phyloP scores from a whole-genome alignment of 108 stramenopile species.

The Nitzschia sp. region DNA sequence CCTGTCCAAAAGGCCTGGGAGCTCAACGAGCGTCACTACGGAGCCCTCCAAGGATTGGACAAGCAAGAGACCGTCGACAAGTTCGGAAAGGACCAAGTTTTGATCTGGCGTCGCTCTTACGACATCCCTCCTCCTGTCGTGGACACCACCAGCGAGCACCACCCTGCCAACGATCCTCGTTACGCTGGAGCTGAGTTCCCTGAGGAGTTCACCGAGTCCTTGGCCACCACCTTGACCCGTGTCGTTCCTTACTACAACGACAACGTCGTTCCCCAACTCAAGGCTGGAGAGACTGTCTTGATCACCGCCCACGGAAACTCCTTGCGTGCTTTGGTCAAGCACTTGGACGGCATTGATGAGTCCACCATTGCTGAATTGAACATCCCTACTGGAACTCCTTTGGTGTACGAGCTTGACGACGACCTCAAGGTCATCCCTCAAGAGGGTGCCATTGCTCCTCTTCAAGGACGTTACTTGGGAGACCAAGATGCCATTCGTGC shows the following conservation, averaged over 20 bases:
- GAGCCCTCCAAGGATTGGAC: conserved; percentile 85
- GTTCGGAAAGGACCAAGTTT: conserved; percentile 90
- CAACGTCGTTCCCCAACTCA: conserved; percentile 74
- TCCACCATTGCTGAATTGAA: conserved; percentile 81
- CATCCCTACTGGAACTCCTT: conserved; percentile 89
- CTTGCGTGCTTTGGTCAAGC: conserved; percentile 88
- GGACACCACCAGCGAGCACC: conserved; percentile 61
- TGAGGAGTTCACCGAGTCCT: conserved; percentile 76
- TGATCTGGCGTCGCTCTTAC: conserved; percentile 87
- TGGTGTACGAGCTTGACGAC: conserved; percentile 89
- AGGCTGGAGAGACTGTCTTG: conserved; percentile 74
- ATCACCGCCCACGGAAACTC: conserved; percentile 93
- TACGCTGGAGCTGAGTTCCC: conserved; percentile 59
- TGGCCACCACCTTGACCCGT: conserved; percentile 86
- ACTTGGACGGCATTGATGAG: conserved; percentile 85
- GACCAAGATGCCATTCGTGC: conserved; percentile 92
- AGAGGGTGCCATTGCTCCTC: conserved; percentile 77
- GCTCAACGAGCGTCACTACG: conserved; percentile 92
- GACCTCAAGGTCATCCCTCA: conserved; percentile 78
- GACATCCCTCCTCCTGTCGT: conserved; percentile 87
- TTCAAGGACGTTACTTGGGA: conserved; percentile 94
- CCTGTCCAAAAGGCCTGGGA: conserved; percentile 80
- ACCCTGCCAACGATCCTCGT: conserved; percentile 85
- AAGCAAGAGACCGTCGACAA: conserved; percentile 94
- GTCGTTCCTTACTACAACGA: conserved; percentile 83